A percentile compares a stretch with the other conserved stretches of the same genome.
phyloP scores from a whole-genome alignment of 192 early-diverging fungal species.

The Coemansia sp. region DNA sequence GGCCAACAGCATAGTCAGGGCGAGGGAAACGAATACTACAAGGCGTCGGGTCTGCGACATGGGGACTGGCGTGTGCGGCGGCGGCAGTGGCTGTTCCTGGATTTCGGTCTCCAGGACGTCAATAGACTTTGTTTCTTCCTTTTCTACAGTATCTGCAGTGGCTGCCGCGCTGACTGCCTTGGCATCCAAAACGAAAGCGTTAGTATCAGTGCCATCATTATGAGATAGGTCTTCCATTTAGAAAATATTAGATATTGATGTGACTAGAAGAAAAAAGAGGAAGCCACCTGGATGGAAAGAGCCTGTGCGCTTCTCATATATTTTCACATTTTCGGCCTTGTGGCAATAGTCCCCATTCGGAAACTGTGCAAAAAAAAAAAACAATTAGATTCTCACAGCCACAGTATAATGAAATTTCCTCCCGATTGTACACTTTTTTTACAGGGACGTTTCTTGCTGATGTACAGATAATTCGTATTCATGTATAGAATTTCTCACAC shows the following conservation, averaged over 20 bases:
- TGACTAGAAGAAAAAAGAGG: neutral
- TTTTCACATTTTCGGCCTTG: too few relatives aligned
- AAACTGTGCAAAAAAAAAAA: neutral
- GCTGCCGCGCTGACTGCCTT: neutral
- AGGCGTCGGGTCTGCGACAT: conserved; percentile 24
- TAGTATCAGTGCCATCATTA: neutral
- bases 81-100: neutral
- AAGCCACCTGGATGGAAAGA: neutral
- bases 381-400: neutral
- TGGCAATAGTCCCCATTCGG: neutral
- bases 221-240: neutral
- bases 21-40: conserved; percentile 41
- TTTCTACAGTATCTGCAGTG: neutral
- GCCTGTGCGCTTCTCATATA: neutral
- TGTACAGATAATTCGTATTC: too few relatives aligned
- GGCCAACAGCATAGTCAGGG: conserved; percentile 58
- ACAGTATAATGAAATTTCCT: neutral
- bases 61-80: neutral
- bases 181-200: neutral
- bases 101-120: too few relatives aligned
- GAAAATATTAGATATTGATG: neutral
- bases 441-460: too few relatives aligned
- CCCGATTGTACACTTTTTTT: neutral
- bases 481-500: neutral
- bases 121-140: neutral